These are phyloP conservation scores for Alternaria sp. DNA, from an alignment of 2,329 filamentous ascomycete genomes.

Conservation along the genomic window DNA sequence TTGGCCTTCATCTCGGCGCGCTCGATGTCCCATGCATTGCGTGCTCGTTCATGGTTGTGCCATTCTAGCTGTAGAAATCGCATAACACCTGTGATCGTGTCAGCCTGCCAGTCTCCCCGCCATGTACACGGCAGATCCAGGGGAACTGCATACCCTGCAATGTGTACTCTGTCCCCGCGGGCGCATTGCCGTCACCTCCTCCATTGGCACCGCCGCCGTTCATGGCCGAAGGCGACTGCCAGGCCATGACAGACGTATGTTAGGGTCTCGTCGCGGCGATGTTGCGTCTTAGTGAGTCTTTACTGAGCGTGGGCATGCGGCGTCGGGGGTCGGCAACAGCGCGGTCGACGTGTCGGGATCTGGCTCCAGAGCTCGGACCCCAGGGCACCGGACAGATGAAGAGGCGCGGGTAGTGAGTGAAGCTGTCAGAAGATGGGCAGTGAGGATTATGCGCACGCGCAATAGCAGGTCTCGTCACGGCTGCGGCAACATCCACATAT, in stretches of 20 bases:
- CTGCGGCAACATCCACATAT: constrained; percentile 16
- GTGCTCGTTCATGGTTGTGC: constrained; percentile 96
- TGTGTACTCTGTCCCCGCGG: constrained; percentile 75
- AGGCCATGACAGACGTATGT: constrained; percentile 65
- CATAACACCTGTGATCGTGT: constrained; percentile 78
- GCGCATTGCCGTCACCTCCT: constrained; percentile 57
- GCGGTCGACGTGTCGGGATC: constrained; percentile 31
- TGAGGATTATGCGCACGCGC: constrained; percentile 10
- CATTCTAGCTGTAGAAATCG: constrained; percentile 99
- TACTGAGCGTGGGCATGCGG: constrained; percentile 40
- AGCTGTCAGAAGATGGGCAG: background rate
- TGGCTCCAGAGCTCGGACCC: constrained; percentile 33
- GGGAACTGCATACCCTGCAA: constrained; percentile 65
- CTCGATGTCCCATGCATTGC: constrained; percentile 99
- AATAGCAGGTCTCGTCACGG: constrained; percentile 7
- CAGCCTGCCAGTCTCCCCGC: constrained; percentile 21
- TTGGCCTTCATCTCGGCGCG: constrained; percentile 98
- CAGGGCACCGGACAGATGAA: constrained; percentile 16
- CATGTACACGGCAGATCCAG: constrained; percentile 1
- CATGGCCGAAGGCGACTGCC: constrained; percentile 73
- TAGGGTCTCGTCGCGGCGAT: constrained; percentile 30
- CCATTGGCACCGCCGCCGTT: constrained; percentile 63
- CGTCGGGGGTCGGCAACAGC: constrained; percentile 35
- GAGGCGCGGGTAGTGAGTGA: constrained; percentile 1
- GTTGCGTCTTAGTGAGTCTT: constrained; percentile 31